Base-by-base conservation (phyloP, 2,329 filamentous ascomycete genomes). In the Parasarocladium wereldwijsianum region DNA sequence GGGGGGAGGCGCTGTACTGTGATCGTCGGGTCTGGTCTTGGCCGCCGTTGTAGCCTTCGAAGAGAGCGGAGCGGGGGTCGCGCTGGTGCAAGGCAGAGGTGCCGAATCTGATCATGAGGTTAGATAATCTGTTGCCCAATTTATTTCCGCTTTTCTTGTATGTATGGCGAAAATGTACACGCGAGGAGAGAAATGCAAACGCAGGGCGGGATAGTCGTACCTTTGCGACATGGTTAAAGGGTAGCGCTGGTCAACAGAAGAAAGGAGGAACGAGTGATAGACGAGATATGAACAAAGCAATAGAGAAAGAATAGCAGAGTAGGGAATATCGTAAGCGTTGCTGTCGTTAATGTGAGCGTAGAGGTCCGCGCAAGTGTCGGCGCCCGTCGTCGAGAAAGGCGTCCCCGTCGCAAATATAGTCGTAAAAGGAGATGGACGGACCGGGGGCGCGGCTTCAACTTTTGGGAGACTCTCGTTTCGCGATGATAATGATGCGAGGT, bases 31-130 rank as follows among this genome's bases (percentile, higher is more conserved):
- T 41, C 38, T 57, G 54, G 36, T 54, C 50, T 40, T 52, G 52
- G 36, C 58, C 61, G 45, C 60, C 58, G 42, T 66, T 66, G 55
- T 84, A 85, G 42, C 75, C 74, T 41, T 79, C 76, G 56, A 85
- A 85, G 39, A 85, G 71, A 40, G 75, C 74, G 47, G 70, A 76
- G 46, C 78, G 63, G 45, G 72, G 66, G 59, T 82, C 64, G 59
- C 78, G 68, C 60, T 84, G 78, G 52, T 83, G 78, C 37, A 83
- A 69, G 40, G 66, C 66, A 27, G 74, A 76, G 43, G 65, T 57
- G 42, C 70, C 65, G 52, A 81, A 82, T 60, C 77, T 80, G 37
- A n/a, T n/a, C n/a, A n/a, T 31, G 26, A 13, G 21, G 24, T 6
- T 5, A 14, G 13, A 18, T 27, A 22, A n/a, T 15, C 12, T 10